phyloP scores from a whole-genome alignment of 2,329 filamentous ascomycete genomes.

The Venturiaceae sp. region DNA sequence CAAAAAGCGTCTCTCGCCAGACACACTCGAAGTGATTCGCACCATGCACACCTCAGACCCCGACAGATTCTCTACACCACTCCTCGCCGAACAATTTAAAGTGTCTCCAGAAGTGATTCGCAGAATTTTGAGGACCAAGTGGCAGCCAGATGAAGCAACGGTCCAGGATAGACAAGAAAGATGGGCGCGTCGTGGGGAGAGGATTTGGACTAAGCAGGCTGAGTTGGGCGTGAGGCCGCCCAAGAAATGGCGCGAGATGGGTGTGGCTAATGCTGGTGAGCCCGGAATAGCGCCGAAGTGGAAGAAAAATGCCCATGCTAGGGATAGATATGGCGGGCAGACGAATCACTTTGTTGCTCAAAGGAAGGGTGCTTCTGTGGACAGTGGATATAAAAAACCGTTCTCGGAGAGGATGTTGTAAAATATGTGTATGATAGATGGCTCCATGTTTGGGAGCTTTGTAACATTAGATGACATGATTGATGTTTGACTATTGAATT shows the following conservation, averaged over 20 bases:
- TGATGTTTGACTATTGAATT: background rate
- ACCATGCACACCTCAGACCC: constrained; percentile 72
- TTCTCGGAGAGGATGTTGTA: constrained; percentile 7
- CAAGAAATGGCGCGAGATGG: constrained; percentile 40
- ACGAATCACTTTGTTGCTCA: background rate
- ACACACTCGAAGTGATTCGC: constrained; percentile 83
- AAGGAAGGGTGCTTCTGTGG: background rate
- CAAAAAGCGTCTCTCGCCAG: constrained; percentile 78
- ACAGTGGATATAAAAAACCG: background rate
- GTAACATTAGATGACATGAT: background rate
- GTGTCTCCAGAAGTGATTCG: constrained; percentile 82
- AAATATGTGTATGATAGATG: background rate
- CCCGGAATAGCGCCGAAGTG: constrained; percentile 21
- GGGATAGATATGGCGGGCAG: background rate
- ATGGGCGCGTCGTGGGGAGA: constrained; percentile 39
- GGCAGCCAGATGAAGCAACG: constrained; percentile 47
- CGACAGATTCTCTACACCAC: constrained; percentile 61
- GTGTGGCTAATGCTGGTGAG: constrained; percentile 21
- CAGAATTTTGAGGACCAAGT: constrained; percentile 74
- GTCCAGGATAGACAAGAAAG: constrained; percentile 29
- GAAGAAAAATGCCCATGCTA: constrained; percentile 14
- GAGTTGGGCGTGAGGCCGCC: constrained; percentile 46
- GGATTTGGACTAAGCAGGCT: constrained; percentile 38
- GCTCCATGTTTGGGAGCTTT: background rate
- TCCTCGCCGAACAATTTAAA: constrained; percentile 69